Conservation (phyloP, 441 rosid species). For the Bruguiera hainesii region DNA sequence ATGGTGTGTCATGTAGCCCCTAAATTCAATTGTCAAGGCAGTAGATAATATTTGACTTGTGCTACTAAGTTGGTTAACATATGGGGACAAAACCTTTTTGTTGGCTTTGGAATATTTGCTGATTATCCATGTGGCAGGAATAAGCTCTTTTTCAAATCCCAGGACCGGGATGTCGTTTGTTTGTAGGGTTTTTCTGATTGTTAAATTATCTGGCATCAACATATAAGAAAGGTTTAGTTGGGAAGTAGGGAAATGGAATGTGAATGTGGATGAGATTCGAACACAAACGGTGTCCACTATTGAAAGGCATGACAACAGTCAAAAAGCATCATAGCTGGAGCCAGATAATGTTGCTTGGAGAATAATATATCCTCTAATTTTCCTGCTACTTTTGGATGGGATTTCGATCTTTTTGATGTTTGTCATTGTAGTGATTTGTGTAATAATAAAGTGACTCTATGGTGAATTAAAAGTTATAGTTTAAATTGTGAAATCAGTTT, state of each 20-base stretch:
- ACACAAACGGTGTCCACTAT: slow-evolving; percentile 3
- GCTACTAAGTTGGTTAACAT: slow-evolving; percentile 20
- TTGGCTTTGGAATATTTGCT: slow-evolving; percentile 12
- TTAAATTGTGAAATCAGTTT: too few relatives aligned
- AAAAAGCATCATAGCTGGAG: slow-evolving; percentile 16
- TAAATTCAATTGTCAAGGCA: slow-evolving; percentile 27
- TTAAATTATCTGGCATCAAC: slow-evolving; percentile 9
- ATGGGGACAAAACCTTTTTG: slow-evolving; percentile 21
- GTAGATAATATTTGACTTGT: slow-evolving; percentile 33
- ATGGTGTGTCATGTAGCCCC: slow-evolving; percentile 13
- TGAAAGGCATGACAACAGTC: slow-evolving; percentile 20
- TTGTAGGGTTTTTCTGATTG: neutral
- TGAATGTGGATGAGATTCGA: slow-evolving; percentile 2
- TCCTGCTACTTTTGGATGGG: neutral
- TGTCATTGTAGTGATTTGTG: too few relatives aligned
- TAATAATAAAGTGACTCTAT: too few relatives aligned
- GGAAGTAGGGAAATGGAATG: slow-evolving; percentile 3
- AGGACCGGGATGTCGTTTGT: slow-evolving; percentile 4
- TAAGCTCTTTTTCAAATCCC: slow-evolving; percentile 18
- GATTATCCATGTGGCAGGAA: slow-evolving; percentile 5
- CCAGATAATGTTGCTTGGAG: neutral
- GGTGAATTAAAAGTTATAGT: too few relatives aligned
- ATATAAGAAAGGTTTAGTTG: neutral
- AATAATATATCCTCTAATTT: neutral
- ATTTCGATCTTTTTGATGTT: neutral